A percentile compares a stretch with the other conserved stretches of the same genome.
phyloP scores from a whole-genome alignment of 2,329 filamentous ascomycete genomes.

The Cladosporium halotolerans region DNA sequence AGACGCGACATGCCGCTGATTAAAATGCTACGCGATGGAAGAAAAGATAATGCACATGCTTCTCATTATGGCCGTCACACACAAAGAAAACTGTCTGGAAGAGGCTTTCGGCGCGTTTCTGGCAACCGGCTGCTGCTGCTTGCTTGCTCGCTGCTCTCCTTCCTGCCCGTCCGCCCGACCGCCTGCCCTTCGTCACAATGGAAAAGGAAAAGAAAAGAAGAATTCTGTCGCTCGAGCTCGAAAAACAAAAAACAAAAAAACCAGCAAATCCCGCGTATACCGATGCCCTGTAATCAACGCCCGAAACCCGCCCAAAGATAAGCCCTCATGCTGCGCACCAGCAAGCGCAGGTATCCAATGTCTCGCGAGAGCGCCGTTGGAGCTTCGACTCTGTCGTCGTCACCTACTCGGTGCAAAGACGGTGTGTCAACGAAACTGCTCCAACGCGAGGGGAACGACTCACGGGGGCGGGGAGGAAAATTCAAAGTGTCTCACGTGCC shows the following conservation, averaged over 20 bases:
- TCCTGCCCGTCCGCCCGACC: background rate
- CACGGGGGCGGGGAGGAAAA: constrained; percentile 1
- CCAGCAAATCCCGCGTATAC: background rate
- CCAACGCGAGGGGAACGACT: background rate
- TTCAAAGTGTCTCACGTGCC: background rate
- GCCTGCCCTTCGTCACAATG: constrained; percentile 2
- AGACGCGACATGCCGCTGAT: background rate
- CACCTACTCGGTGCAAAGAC: constrained; percentile 8
- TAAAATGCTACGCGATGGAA: background rate
- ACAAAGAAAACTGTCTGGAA: constrained; percentile 9
- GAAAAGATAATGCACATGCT: constrained; percentile 10
- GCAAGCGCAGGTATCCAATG: constrained; percentile 11
- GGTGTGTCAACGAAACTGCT: constrained; percentile 9
- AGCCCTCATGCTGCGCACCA: constrained; percentile 10
- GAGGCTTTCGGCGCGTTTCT: constrained; percentile 11
- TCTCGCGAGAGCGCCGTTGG: constrained; percentile 7
- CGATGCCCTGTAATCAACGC: constrained; percentile 10
- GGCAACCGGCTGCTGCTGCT: background rate
- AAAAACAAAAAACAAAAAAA: constrained; percentile 3
- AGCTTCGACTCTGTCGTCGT: background rate
- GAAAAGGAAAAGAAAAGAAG: background rate
- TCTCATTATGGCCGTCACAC: constrained; percentile 11
- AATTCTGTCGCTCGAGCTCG: background rate
- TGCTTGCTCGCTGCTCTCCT: background rate
- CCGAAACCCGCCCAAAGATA: constrained; percentile 10